phyloP scores from a whole-genome alignment of 345 rosid species.

The Salix arbutifolia region DNA sequence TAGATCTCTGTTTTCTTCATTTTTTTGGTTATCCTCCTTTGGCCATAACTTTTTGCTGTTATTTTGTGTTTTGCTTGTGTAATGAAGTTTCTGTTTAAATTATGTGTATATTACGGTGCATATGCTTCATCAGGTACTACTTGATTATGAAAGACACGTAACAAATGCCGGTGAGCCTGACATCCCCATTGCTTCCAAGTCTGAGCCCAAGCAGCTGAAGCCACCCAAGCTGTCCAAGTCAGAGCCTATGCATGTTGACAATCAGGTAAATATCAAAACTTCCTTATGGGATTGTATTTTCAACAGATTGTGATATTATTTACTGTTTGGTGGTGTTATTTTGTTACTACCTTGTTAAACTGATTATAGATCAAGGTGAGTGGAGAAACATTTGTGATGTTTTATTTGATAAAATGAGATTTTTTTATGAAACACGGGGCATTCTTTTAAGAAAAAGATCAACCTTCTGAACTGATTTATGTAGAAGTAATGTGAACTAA shows the following conservation, averaged over 20 bases:
- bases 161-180: slow-evolving; percentile 54
- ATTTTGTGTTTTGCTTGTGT: not conserved
- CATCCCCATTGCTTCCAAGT: slow-evolving; percentile 42
- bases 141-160: slow-evolving; percentile 85
- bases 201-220: slow-evolving; percentile 36
- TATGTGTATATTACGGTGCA: not conserved
- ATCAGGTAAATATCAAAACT: slow-evolving; percentile 43
- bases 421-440: not conserved
- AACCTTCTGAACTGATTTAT: not conserved
- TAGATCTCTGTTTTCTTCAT: not conserved
- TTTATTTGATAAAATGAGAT: not conserved
- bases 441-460: not conserved
- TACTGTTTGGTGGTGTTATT: not conserved
- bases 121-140: slow-evolving; percentile 56
- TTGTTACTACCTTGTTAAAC: slow-evolving; percentile 1
- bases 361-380: not conserved
- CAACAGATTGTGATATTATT: not conserved
- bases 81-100: not conserved
- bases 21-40: not conserved
- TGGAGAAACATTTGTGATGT: not conserved
- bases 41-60: not conserved
- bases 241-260: slow-evolving; percentile 51
- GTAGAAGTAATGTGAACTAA: not conserved
- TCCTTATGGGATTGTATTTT: not conserved
- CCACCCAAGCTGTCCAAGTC: not conserved